phyloP scores from a whole-genome alignment of 2,329 filamentous ascomycete species.

The Diplodia corticola region DNA sequence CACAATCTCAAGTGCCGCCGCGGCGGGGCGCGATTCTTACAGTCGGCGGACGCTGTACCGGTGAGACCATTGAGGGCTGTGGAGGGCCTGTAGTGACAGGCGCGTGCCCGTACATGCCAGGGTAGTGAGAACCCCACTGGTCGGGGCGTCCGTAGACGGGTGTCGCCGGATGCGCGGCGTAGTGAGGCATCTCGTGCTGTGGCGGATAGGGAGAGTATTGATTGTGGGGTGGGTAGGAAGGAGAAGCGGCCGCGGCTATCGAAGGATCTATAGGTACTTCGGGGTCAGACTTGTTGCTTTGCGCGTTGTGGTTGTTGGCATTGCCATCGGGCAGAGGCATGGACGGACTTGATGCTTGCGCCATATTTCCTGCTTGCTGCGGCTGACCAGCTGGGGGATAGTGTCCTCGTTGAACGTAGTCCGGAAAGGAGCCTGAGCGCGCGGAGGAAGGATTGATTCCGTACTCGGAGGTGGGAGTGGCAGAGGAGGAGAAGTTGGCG shows the following conservation, averaged over 20 bases:
- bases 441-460: constrained; percentile 72
- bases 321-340: constrained; percentile 79
- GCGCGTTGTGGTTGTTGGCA: constrained; percentile 67
- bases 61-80: constrained; percentile 59
- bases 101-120: constrained; percentile 50
- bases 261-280: constrained; percentile 99
- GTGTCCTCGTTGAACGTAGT: constrained; percentile 82
- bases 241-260: constrained; percentile 88
- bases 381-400: constrained; percentile 73
- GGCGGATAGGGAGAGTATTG: constrained; percentile 87
- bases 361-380: constrained; percentile 85
- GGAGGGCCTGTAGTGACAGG: constrained; percentile 60
- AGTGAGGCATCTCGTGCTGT: constrained; percentile 84
- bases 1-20: background rate
- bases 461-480: constrained; percentile 89
- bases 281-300: constrained; percentile 86
- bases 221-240: constrained; percentile 77
- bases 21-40: constrained; percentile 49
- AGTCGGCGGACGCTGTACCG: constrained; percentile 62
- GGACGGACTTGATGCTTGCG: constrained; percentile 99
- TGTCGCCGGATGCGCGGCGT: constrained; percentile 61
- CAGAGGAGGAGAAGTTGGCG: constrained; percentile 70
- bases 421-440: constrained; percentile 81
- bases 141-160: constrained; percentile 67
- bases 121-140: constrained; percentile 68